These are phyloP conservation scores for Alternaria triticimaculans DNA, from an alignment of 2,329 filamentous ascomycete genomes.

Conservation along the genomic window DNA sequence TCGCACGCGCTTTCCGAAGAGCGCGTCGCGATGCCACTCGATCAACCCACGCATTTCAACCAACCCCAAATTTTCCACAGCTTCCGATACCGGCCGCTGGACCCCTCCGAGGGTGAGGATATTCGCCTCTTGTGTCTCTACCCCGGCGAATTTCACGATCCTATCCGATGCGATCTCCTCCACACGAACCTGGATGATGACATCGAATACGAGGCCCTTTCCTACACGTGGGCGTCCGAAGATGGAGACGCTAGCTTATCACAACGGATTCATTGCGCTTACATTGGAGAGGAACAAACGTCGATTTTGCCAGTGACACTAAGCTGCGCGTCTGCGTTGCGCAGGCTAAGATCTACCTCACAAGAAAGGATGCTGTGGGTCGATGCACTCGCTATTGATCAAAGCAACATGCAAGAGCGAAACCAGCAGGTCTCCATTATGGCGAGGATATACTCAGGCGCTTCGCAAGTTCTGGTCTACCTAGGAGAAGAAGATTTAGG, in stretches of 20 bases:
- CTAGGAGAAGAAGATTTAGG: slow-evolving; percentile 17
- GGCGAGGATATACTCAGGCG: slow-evolving; percentile 20
- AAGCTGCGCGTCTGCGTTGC: slow-evolving; percentile 21
- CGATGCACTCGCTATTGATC: slow-evolving; percentile 27
- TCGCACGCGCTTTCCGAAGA: slow-evolving; percentile 11
- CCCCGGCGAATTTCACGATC: slow-evolving; percentile 10
- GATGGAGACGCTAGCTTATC: slow-evolving; percentile 17
- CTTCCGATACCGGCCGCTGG: slow-evolving; percentile 12
- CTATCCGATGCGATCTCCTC: slow-evolving; percentile 13
- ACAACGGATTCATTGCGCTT: slow-evolving; percentile 13
- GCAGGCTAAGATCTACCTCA: slow-evolving; percentile 7
- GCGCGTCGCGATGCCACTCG: slow-evolving; percentile 11
- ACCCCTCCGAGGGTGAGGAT: slow-evolving; percentile 8
- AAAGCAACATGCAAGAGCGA: slow-evolving; percentile 18
- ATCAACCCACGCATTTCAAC: not conserved
- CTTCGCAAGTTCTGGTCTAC: slow-evolving; percentile 16
- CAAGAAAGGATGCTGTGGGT: slow-evolving; percentile 18
- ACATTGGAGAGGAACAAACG: slow-evolving; percentile 5
- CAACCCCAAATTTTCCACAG: not conserved
- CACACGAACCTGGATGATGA: slow-evolving; percentile 11
- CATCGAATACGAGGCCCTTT: slow-evolving; percentile 29
- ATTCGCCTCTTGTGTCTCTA: slow-evolving; percentile 14
- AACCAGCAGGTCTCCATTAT: slow-evolving; percentile 25
- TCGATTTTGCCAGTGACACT: slow-evolving; percentile 8
- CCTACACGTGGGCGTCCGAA: slow-evolving; percentile 29